These are phyloP conservation scores for Kingdonia uniflora DNA, from an alignment of 164 flowering plant genomes.

Conservation along the genomic window DNA sequence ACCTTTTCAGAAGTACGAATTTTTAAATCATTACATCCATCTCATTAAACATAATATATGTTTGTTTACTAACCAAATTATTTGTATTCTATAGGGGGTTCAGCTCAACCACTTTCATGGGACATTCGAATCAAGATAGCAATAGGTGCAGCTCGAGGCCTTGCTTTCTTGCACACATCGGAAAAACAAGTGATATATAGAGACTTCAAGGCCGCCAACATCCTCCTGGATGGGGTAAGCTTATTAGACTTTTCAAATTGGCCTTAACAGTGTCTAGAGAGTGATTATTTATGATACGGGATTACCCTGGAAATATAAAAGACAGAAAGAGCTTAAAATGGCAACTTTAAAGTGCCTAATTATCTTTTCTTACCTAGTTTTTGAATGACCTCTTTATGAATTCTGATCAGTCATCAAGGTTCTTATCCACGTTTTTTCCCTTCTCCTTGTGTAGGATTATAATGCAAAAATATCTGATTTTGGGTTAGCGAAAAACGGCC, in stretches of 20 bases:
- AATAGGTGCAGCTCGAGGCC: conserved; percentile 76
- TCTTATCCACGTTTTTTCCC: no score
- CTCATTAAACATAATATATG: not conserved
- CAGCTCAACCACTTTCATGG: conserved; percentile 69
- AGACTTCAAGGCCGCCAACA: conserved; percentile 86
- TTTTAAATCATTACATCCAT: not conserved
- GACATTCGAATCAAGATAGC: conserved; percentile 55
- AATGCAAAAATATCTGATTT: conserved; percentile 82
- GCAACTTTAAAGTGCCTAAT: not conserved
- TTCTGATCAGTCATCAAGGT: not conserved
- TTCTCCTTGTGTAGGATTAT: conserved; percentile 35
- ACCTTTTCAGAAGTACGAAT: conserved; percentile 78
- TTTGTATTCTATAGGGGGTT: conserved; percentile 29
- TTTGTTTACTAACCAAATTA: not conserved
- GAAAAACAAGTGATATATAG: conserved; percentile 69
- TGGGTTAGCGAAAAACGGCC: conserved; percentile 82
- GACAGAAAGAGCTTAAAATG: no score
- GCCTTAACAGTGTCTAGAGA: not conserved
- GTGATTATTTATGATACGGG: no score
- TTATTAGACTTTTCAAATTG: not conserved
- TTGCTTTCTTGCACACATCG: conserved; percentile 66
- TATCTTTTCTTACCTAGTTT: not conserved
- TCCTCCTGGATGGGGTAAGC: conserved; percentile 72
- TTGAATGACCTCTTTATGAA: not conserved
- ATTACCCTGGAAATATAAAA: no score